phyloP scores from a whole-genome alignment of 2,329 filamentous ascomycete genomes.

The Raffaelea arxii region DNA sequence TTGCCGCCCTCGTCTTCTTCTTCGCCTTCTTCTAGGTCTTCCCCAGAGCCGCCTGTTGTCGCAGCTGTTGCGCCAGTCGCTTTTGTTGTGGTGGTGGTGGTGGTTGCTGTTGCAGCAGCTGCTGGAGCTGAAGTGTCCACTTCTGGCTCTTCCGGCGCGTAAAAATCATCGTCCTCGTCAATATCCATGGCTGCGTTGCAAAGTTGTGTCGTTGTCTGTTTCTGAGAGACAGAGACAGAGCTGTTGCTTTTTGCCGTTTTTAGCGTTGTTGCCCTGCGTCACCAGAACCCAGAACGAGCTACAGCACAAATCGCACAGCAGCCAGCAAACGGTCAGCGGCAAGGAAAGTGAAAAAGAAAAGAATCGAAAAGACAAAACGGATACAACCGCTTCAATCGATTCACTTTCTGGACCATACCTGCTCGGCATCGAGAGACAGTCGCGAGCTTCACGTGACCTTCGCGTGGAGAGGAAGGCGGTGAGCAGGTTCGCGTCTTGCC shows the following conservation, averaged over 20 bases:
- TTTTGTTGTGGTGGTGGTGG: conserved; percentile 13
- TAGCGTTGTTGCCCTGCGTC: too few species aligned
- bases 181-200: conserved; percentile 45
- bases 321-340: too few species aligned
- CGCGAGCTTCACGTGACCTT: too few species aligned
- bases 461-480: neutral
- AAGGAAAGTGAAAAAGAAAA: too few species aligned
- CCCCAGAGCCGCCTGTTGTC: conserved; percentile 26
- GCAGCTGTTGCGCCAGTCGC: conserved; percentile 11
- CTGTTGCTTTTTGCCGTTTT: too few species aligned
- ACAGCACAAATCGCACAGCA: too few species aligned
- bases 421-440: too few species aligned
- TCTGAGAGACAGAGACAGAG: too few species aligned
- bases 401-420: too few species aligned
- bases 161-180: conserved; percentile 60
- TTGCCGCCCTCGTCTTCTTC: conserved; percentile 52
- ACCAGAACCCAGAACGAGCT: too few species aligned
- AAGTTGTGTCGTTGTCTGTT: neutral
- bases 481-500: neutral
- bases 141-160: conserved; percentile 48
- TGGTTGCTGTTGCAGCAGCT: conserved; percentile 5
- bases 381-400: too few species aligned
- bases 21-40: conserved; percentile 54
- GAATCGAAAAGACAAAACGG: too few species aligned
- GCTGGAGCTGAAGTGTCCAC: conserved; percentile 19